Conservation (phyloP, 2,329 filamentous ascomycete genomes). For the Ophiobolus disseminans region DNA sequence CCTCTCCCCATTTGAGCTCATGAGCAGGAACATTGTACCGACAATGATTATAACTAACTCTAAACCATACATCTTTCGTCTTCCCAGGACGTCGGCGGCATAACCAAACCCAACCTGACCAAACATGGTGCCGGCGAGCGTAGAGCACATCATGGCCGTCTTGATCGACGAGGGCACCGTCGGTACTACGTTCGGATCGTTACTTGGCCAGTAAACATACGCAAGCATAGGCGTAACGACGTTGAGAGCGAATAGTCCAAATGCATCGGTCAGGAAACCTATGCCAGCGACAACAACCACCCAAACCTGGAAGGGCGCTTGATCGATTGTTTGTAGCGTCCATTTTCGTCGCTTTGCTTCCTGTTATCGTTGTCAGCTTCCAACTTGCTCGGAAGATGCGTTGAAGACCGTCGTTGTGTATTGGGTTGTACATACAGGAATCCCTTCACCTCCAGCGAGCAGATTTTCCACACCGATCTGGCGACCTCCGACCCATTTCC, state of each 20-base stretch:
- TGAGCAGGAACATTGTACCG: constrained; percentile 48
- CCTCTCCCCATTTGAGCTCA: constrained; percentile 45
- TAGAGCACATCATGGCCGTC: constrained; percentile 49
- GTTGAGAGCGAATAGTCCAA: constrained; percentile 50
- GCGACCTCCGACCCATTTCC: constrained; percentile 39
- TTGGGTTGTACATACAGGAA: constrained; percentile 31
- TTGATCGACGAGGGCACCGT: constrained; percentile 37
- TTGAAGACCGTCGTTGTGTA: not conserved
- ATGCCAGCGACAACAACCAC: constrained; percentile 50
- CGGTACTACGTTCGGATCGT: constrained; percentile 29
- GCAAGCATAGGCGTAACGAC: constrained; percentile 51
- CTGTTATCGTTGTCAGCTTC: constrained; percentile 16
- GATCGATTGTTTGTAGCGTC: constrained; percentile 44
- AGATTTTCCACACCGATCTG: constrained; percentile 40
- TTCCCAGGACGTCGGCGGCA: constrained; percentile 47
- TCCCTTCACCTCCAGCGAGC: constrained; percentile 40
- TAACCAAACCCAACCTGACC: constrained; percentile 50
- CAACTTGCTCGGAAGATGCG: not conserved
- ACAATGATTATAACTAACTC: constrained; percentile 52
- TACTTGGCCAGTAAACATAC: constrained; percentile 48
- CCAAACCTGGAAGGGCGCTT: constrained; percentile 43
- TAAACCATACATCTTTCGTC: constrained; percentile 51
- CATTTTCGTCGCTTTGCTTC: constrained; percentile 38
- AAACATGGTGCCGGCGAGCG: constrained; percentile 49
- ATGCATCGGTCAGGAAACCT: constrained; percentile 51